Base-by-base conservation (phyloP, 306 rosid species). In the Casuarina cunninghamiana region DNA sequence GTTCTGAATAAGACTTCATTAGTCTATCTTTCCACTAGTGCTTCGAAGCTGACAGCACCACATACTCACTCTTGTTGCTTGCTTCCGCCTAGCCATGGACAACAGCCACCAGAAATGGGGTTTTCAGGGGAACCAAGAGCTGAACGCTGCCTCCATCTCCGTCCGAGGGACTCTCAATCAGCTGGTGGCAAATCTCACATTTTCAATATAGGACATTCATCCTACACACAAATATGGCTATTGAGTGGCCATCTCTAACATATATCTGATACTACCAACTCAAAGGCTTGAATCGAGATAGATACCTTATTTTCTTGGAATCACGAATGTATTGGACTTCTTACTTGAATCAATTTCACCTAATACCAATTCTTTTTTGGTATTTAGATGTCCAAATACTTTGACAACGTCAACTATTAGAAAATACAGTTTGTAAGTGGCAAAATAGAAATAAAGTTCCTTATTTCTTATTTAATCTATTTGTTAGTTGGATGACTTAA, bases 101-200 rank as follows among this genome's bases (percentile, higher is more conserved):
- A 74, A 82, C 21, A 88, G 54, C 49, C n/a, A 42, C 51, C 53
- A 61, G 86, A 83, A 74, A 41, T 90, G 94, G 92, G 79, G 84
- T 19, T 86, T 88, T 76, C 81, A 83, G 8, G 88, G 87, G 63
- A 88, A 88, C 83, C 37, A 80, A 5, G 83, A 66, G 74, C 37
- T 88, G 73, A 81, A 79, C 44, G 81, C 87, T 43, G 78, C 88
- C 44, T 68, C 87, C 3, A 46, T 84, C n/a, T 88, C 92, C 1
- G 88, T 90, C 53, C 87, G 89, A 73, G 88, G 89, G 0, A 80
- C 48, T 16, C 80, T 65, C 75, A 86, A 82, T 75, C 69, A n/a
- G 66, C 48, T 90, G 37, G 0, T 51, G 48, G 44, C 54, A 48
- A 75, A 72, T 58, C 77, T 77, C 32, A 26, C 32, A 26, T 26